These are phyloP conservation scores for Pseudoscleropodium purum DNA, from an alignment of 225 moss, liverwort and hornwort genomes.

Conservation along the genomic window DNA sequence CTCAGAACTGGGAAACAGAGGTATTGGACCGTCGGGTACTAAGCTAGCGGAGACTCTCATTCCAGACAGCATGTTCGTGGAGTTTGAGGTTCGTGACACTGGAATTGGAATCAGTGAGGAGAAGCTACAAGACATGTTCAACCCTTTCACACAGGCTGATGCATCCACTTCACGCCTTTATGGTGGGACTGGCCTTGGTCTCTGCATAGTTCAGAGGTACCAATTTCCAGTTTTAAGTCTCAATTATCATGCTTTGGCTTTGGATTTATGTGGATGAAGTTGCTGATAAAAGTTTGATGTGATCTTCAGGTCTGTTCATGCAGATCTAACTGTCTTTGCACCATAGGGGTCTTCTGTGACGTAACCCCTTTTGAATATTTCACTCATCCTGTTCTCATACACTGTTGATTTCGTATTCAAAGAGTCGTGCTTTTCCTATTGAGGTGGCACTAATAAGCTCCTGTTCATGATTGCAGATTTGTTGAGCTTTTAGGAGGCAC, in stretches of 20 bases:
- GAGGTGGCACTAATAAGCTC: neutral
- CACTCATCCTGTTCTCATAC: neutral
- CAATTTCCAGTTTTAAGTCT: neutral
- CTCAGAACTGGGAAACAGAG: slow-evolving; percentile 15
- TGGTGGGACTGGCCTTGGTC: slow-evolving; percentile 85
- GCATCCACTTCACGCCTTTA: slow-evolving; percentile 84
- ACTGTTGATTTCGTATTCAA: neutral
- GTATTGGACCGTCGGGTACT: neutral
- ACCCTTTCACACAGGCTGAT: slow-evolving; percentile 87
- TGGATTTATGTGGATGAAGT: neutral
- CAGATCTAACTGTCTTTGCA: neutral
- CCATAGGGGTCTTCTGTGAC: neutral
- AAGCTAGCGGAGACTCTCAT: neutral
- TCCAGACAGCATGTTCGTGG: slow-evolving; percentile 15
- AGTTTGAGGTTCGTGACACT: slow-evolving; percentile 73
- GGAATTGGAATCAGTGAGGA: slow-evolving; percentile 80
- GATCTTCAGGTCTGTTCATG: neutral
- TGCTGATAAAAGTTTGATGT: neutral
- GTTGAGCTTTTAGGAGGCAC: slow-evolving; percentile 75
- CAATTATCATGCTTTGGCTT: neutral
- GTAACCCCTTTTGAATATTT: neutral
- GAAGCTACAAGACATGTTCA: slow-evolving; percentile 68
- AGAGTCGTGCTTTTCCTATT: neutral
- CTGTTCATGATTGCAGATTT: slow-evolving; percentile 43
- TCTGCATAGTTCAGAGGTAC: slow-evolving; percentile 85